Base-by-base conservation (phyloP, 2,329 filamentous ascomycete species). In the Aureobasidium lini region DNA sequence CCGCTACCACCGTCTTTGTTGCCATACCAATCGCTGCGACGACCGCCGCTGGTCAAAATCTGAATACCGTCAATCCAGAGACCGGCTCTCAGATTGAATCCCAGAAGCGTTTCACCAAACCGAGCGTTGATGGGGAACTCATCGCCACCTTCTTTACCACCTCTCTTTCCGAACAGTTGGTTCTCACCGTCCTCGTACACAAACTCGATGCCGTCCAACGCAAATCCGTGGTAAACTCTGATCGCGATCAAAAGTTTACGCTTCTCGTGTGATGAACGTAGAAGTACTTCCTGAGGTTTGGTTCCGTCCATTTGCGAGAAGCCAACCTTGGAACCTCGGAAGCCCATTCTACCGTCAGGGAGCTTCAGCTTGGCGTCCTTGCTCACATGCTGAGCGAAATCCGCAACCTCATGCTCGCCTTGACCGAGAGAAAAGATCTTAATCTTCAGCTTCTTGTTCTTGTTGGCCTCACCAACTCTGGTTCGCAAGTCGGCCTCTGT, bases 201-300 rank as follows among this genome's bases (percentile, higher is more conserved):
- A 72, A 99, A 97, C 71, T 97, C 93, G 18, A 99, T 73, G 0
- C 94, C 94, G 70, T 95, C 88, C 11, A 97, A 70, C 4, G 87
- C 87, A 61, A 79, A 77, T 1, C 89, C 90, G 66, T 90, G 86
- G 68, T 91, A 95, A 13, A 95, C 79, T 61, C 84, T 82, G 60
- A 96, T 81, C 5, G 83, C 83, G 1, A 84, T 86, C 63, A 97
- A 77, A 32, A 96, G 80, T 63, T 91, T 87, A 34, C 84, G 88
- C 63, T 85, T 82, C 40, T 83, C 80, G 48, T 82, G 74, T 13
- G 85, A 82, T 68, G 86, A 89, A 43, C 87, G 82, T 62, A 95
- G 85, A 40, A 96, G 78, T 37, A 94, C 70, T 66, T 96, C 86
- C 40, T 90, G 80, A 1, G 85, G 79, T 68, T 86, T 72, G 59